Evolutionary conservation across 192 early-diverging fungal genomes (phyloP).

Genomic region (Kappamyces sp.): DNA sequence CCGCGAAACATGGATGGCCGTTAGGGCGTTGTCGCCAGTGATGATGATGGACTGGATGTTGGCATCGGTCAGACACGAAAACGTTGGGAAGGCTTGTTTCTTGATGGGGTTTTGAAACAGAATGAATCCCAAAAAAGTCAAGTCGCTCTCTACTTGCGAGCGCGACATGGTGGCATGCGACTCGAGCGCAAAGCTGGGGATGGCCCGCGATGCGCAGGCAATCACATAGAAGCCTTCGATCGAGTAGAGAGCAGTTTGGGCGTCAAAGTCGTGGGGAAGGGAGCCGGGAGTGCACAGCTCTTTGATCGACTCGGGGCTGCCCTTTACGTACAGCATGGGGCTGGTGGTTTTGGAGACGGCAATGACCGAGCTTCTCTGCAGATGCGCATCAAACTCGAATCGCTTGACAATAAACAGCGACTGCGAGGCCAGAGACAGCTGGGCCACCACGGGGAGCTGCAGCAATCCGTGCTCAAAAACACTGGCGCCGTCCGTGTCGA

Average conservation of each 20-base stretch:
- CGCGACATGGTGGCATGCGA: conserved; percentile 37
- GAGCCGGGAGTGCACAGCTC: conserved; percentile 27
- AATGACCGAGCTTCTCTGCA: conserved; percentile 26
- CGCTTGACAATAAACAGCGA: conserved; percentile 50
- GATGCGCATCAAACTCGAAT: conserved; percentile 28
- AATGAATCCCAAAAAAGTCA: conserved; percentile 60
- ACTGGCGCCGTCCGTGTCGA: too few species aligned
- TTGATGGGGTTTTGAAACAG: conserved; percentile 74
- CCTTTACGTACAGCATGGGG: conserved; percentile 25
- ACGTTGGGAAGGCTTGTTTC: conserved; percentile 52
- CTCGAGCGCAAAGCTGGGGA: conserved; percentile 18
- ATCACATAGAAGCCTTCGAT: conserved; percentile 42
- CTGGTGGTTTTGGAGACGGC: not conserved
- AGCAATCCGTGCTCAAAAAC: not conserved
- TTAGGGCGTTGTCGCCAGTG: conserved; percentile 76
- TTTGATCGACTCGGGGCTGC: conserved; percentile 36
- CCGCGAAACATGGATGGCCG: conserved; percentile 65
- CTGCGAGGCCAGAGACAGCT: too few species aligned
- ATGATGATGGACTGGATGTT: conserved; percentile 72
- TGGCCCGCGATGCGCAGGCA: conserved; percentile 22
- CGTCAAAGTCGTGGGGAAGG: conserved; percentile 33
- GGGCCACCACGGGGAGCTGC: not conserved
- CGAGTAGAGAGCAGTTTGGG: conserved; percentile 21
- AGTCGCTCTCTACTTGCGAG: conserved; percentile 57
- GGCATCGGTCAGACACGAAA: conserved; percentile 58